Percentiles rank a stretch among this genome's conserved stretches.
Evolutionary conservation across 108 stramenopile genomes (phyloP).

Genomic region (Cyclostephanos tholiformis): DNA sequence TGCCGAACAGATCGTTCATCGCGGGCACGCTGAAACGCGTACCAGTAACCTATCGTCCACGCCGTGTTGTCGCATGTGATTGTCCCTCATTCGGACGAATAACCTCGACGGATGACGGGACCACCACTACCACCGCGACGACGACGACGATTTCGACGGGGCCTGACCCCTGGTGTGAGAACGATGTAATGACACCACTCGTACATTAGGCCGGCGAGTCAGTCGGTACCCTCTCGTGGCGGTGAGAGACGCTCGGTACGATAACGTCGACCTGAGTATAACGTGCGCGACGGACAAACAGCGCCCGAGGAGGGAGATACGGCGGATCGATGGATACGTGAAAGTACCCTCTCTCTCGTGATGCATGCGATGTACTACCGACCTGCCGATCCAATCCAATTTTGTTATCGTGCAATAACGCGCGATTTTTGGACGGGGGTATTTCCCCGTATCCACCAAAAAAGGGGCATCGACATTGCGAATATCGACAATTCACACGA

Average conservation of each 20-base stretch:
- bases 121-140: background rate
- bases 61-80: conserved; percentile 70
- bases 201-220: conserved; percentile 60
- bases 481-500: no score
- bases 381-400: conserved; percentile 67
- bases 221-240: conserved; percentile 69
- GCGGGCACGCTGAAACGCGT: conserved; percentile 65
- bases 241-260: conserved; percentile 52
- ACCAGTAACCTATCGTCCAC: conserved; percentile 63
- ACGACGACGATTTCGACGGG: background rate
- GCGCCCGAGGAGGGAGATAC: conserved; percentile 49
- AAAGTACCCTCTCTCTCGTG: conserved; percentile 61
- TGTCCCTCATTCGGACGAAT: conserved; percentile 50
- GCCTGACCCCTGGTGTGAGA: conserved; percentile 66
- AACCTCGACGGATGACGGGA: background rate
- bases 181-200: conserved; percentile 81
- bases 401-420: no score
- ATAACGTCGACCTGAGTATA: conserved; percentile 42
- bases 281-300: conserved; percentile 59
- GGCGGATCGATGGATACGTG: conserved; percentile 71
- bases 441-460: conserved; percentile 78
- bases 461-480: conserved; percentile 33
- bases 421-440: no score
- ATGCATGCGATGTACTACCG: conserved; percentile 65
- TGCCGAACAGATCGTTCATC: conserved; percentile 69